Evolutionary conservation across 208 protist species (phyloP).

Genomic region (Leishmania braziliensis): DNA sequence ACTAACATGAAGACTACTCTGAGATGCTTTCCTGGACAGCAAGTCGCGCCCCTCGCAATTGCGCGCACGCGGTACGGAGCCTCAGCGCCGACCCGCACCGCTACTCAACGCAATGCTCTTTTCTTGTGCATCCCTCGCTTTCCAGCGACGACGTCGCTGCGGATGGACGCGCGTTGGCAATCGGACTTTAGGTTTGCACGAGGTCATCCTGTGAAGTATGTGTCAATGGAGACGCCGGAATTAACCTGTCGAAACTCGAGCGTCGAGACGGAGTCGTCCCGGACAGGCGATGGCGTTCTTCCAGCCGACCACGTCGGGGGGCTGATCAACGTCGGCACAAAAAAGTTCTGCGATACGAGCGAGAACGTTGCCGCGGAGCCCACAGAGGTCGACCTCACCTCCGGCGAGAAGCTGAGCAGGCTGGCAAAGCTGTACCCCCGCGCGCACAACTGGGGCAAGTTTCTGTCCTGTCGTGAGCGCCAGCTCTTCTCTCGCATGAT

Average conservation of each 20-base stretch:
- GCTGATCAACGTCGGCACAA: neutral
- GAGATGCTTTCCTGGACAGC: neutral
- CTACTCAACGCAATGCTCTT: neutral
- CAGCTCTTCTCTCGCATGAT: conserved; percentile 58
- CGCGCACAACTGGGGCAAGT: conserved; percentile 1
- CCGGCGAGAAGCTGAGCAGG: conserved; percentile 20
- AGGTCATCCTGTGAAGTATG: conserved; percentile 4
- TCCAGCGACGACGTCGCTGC: neutral
- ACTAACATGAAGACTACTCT: neutral
- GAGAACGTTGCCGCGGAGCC: conserved; percentile 7
- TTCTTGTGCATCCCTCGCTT: neutral
- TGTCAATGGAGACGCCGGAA: conserved; percentile 1
- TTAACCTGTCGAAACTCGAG: neutral
- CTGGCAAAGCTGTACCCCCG: conserved; percentile 33
- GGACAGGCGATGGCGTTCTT: neutral
- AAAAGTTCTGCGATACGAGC: neutral
- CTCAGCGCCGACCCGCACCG: too few relatives aligned
- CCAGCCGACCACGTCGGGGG: neutral
- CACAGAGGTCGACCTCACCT: conserved; percentile 28
- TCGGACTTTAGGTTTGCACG: neutral
- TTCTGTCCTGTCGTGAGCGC: conserved; percentile 43
- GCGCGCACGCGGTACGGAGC: neutral
- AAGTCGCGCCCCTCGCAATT: neutral
- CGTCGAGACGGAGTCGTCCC: neutral
- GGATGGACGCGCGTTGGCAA: neutral